Conservation (phyloP, 2,329 filamentous ascomycete genomes). For the Fonsecaea multimorphosa region DNA sequence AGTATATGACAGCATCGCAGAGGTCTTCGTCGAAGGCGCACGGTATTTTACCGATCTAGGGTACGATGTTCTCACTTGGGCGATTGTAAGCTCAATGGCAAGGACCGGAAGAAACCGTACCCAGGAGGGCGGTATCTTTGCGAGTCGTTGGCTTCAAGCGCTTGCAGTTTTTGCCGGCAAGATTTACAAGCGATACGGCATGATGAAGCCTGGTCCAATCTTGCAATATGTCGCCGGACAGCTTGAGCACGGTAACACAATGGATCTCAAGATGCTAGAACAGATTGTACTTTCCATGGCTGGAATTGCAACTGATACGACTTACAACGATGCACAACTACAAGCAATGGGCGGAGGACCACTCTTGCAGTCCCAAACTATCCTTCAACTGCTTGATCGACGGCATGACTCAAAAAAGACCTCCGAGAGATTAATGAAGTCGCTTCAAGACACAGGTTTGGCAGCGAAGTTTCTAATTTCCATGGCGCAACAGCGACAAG, state of each 20-base stretch:
- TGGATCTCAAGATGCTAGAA: constrained; percentile 87
- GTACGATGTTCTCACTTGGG: constrained; percentile 93
- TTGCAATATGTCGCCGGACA: constrained; percentile 89
- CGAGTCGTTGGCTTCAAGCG: constrained; percentile 89
- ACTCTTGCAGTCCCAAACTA: constrained; percentile 76
- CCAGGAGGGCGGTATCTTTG: constrained; percentile 72
- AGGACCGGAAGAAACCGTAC: constrained; percentile 63
- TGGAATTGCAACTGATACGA: constrained; percentile 83
- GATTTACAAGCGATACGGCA: constrained; percentile 83
- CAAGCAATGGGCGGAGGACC: constrained; percentile 87
- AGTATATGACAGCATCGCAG: constrained; percentile 91
- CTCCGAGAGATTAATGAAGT: constrained; percentile 78
- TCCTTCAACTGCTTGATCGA: constrained; percentile 80
- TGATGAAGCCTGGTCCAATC: constrained; percentile 82
- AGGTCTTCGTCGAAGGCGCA: constrained; percentile 91
- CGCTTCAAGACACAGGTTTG: constrained; percentile 77
- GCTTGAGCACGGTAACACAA: constrained; percentile 80
- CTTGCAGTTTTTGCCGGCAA: constrained; percentile 89
- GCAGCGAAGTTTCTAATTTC: constrained; percentile 85
- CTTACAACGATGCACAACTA: constrained; percentile 87
- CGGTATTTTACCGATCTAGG: constrained; percentile 91
- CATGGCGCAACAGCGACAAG: constrained; percentile 86
- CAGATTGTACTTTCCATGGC: constrained; percentile 93
- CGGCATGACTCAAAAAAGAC: constrained; percentile 77
- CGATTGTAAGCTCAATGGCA: constrained; percentile 75